Conservation (phyloP, 2,329 filamentous ascomycete species). For the Amauroascus niger region DNA sequence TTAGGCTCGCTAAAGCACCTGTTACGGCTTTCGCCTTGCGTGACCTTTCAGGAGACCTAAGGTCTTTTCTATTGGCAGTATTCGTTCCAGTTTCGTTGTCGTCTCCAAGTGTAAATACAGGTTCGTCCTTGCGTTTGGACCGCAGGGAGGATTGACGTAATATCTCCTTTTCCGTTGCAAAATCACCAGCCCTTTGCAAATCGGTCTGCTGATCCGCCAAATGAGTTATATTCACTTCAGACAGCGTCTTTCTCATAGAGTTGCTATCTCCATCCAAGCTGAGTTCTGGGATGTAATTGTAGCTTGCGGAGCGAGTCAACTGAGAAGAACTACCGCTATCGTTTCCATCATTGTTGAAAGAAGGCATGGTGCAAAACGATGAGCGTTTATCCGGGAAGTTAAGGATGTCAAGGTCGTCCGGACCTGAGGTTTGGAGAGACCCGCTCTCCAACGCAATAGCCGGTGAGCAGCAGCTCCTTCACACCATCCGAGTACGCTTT, state of each 20-base stretch:
- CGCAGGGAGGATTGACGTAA: slow-evolving; percentile 35
- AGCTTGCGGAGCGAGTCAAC: slow-evolving; percentile 49
- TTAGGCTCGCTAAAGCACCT: slow-evolving; percentile 43
- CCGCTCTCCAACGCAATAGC: slow-evolving; percentile 32
- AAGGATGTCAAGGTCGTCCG: not conserved
- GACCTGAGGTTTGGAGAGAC: slow-evolving; percentile 26
- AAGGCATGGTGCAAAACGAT: slow-evolving; percentile 29
- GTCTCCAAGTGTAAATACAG: slow-evolving; percentile 4
- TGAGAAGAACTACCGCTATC: slow-evolving; percentile 19
- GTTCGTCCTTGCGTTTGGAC: slow-evolving; percentile 21
- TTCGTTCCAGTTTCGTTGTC: not conserved
- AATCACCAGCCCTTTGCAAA: slow-evolving; percentile 25
- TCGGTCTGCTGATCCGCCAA: slow-evolving; percentile 28
- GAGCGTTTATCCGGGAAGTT: slow-evolving; percentile 1
- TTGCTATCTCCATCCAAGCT: slow-evolving; percentile 27
- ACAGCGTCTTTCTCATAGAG: slow-evolving; percentile 42
- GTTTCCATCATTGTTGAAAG: slow-evolving; percentile 21
- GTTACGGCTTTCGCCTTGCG: slow-evolving; percentile 28
- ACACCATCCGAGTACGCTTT: slow-evolving; percentile 3
- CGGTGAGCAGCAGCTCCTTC: not conserved
- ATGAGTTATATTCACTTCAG: slow-evolving; percentile 40
- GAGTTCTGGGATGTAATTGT: slow-evolving; percentile 44
- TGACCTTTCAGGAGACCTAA: slow-evolving; percentile 25
- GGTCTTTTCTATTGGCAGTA: not conserved
- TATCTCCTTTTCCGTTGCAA: slow-evolving; percentile 35